phyloP scores from a whole-genome alignment of 2,329 filamentous ascomycete species.

The Ophiostoma tasmaniense region DNA sequence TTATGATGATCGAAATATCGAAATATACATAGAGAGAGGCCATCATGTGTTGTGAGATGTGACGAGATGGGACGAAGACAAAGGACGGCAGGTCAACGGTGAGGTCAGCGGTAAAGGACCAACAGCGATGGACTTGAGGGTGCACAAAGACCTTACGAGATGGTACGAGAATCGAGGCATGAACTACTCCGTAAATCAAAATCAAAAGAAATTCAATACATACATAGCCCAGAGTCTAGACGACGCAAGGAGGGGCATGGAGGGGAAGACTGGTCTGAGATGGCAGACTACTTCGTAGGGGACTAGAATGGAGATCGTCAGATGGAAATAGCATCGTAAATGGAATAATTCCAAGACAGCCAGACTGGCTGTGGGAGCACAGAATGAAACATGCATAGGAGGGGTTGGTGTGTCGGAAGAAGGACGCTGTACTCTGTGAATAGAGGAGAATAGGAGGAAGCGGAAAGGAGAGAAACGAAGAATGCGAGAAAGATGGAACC shows the following conservation, averaged over 20 bases:
- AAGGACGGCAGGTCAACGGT: not conserved
- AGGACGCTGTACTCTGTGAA: not conserved
- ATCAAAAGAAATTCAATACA: not conserved
- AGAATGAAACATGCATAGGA: conserved; percentile 1
- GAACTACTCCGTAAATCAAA: not conserved
- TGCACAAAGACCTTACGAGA: not conserved
- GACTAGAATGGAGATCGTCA: not conserved
- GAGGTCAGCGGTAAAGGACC: not conserved
- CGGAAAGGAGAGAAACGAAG: not conserved
- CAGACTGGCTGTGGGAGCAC: not conserved
- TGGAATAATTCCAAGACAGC: not conserved
- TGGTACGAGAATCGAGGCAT: too few relatives aligned
- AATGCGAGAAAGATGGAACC: not conserved
- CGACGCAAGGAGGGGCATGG: conserved; percentile 2
- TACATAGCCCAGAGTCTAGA: not conserved
- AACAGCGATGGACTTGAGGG: not conserved
- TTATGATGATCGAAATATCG: not conserved
- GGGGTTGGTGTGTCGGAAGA: not conserved
- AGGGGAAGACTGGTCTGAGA: not conserved
- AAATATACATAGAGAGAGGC: too few relatives aligned
- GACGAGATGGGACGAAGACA: not conserved
- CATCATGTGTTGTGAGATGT: not conserved
- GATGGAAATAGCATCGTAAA: not conserved
- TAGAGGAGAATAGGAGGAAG: too few relatives aligned
- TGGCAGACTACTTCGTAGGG: not conserved